Conservation (phyloP, 305 asterid genomes). For the Fraxinus velutina region DNA sequence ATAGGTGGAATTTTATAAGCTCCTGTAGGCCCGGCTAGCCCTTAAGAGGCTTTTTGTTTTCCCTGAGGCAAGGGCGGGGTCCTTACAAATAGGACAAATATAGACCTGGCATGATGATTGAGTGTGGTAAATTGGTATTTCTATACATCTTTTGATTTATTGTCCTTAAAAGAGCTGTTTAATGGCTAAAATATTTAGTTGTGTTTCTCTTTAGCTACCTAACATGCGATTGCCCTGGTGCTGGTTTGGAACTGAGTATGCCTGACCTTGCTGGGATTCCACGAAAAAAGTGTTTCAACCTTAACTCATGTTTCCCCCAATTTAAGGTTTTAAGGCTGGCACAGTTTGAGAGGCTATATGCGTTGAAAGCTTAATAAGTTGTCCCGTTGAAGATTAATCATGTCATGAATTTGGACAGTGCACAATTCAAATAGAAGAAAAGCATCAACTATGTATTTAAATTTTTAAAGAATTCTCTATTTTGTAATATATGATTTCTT, state of each 20-base stretch:
- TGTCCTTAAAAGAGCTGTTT: neutral
- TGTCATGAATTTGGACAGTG: neutral
- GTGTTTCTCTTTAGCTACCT: neutral
- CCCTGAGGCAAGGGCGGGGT: neutral
- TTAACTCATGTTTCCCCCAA: neutral
- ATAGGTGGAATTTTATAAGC: neutral
- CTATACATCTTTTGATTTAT: neutral
- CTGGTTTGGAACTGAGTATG: neutral
- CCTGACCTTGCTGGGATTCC: neutral
- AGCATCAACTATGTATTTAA: neutral
- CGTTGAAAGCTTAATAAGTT: neutral
- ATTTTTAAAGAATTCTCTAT: neutral
- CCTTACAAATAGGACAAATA: neutral
- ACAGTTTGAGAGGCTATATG: neutral
- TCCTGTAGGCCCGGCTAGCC: neutral
- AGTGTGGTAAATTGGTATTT: neutral
- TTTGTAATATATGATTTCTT: neutral
- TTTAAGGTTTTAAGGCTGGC: neutral
- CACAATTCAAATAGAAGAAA: neutral
- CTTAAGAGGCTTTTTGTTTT: neutral
- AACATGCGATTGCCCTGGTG: neutral
- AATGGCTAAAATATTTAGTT: neutral
- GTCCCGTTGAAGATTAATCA: neutral
- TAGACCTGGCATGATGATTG: neutral
- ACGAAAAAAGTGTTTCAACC: conserved; percentile 2